Conservation (phyloP, 139 green algal genomes). For the Yamagishiella unicocca region DNA sequence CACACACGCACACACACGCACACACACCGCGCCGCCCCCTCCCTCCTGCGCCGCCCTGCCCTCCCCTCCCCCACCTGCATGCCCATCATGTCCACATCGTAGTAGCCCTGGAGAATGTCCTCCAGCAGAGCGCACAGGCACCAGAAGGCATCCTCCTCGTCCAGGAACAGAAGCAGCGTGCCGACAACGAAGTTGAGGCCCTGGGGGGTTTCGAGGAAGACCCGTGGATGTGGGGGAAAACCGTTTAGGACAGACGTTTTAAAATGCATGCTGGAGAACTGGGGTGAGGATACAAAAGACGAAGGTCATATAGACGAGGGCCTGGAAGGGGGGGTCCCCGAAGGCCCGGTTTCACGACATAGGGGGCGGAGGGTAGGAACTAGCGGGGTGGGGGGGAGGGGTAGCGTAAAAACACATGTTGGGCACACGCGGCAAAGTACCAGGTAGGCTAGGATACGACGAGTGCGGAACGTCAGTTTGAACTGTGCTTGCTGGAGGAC, state of each 20-base stretch:
- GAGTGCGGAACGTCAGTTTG: no score
- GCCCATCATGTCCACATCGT: constrained; percentile 82
- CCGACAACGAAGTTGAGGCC: constrained; percentile 91
- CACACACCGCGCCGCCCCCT: not conserved
- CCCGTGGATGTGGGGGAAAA: no score
- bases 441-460: no score
- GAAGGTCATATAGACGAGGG: not conserved
- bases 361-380: no score
- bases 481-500: no score
- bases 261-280: no score
- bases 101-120: constrained; percentile 87
- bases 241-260: no score
- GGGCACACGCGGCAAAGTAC: no score
- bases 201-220: no score
- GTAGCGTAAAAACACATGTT: no score
- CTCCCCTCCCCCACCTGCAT: constrained; percentile 73
- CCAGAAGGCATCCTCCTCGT: constrained; percentile 94
- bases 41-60: not conserved
- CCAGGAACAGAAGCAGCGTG: constrained; percentile 91
- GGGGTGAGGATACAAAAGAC: no score
- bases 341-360: no score
- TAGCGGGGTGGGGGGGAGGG: not conserved
- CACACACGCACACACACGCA: not conserved
- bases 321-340: not conserved
- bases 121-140: constrained; percentile 81